Evolutionary conservation across 306 rosid genomes (phyloP).

Genomic region (Neltuma alba): DNA sequence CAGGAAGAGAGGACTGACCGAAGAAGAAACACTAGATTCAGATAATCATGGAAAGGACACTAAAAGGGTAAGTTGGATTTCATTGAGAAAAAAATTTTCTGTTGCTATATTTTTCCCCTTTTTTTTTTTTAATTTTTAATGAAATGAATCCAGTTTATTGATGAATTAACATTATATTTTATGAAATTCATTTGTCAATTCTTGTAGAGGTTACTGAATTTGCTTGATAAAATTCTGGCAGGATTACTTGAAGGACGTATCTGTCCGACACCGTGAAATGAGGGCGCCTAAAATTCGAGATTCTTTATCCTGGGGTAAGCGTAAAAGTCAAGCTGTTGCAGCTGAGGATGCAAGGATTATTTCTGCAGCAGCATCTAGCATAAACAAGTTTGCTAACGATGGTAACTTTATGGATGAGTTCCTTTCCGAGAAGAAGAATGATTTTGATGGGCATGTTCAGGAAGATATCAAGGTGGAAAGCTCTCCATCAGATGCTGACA

Average conservation of each 20-base stretch:
- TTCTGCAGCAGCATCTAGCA: conserved; percentile 65
- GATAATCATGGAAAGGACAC: conserved; percentile 44
- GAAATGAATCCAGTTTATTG: conserved; percentile 9
- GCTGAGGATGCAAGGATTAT: conserved; percentile 56
- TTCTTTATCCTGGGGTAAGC: conserved; percentile 83
- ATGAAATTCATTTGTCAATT: conserved; percentile 10
- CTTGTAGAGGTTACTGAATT: conserved; percentile 21
- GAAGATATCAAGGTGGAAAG: conserved; percentile 43
- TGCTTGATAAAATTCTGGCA: conserved; percentile 18
- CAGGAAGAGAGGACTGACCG: conserved; percentile 64
- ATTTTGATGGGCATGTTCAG: conserved; percentile 41
- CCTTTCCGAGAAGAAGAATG: conserved; percentile 40
- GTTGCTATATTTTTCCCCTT: background rate
- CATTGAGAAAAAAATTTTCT: conserved; percentile 4
- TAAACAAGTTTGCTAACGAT: conserved; percentile 71
- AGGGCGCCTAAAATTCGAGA: conserved; percentile 72
- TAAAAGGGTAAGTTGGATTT: conserved; percentile 64
- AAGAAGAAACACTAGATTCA: conserved; percentile 48
- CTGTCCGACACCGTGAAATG: conserved; percentile 59
- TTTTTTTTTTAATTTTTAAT: background rate
- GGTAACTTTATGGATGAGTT: conserved; percentile 69
- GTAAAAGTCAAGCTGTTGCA: conserved; percentile 45
- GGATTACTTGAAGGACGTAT: conserved; percentile 61
- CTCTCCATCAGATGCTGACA: conserved; percentile 37
- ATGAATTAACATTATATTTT: conserved; percentile 21